Evolutionary conservation across 176 grass and related monocot species (phyloP).

Genomic region (Aegilops sharonensis): DNA sequence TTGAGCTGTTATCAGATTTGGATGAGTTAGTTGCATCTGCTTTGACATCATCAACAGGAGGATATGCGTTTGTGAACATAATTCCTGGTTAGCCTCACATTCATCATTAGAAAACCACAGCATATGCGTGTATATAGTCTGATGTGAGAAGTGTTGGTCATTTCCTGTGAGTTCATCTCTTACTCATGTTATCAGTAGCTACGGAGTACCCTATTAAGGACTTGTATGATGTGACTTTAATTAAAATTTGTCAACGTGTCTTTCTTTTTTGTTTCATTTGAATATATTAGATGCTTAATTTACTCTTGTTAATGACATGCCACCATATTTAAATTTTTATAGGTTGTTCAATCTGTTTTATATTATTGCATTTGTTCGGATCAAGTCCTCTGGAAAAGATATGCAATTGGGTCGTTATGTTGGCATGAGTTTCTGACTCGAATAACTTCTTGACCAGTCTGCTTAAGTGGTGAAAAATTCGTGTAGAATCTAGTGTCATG

Average conservation of each 20-base stretch:
- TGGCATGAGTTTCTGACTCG: background rate
- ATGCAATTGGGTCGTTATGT: background rate
- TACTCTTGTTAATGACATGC: background rate
- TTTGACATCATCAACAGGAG: constrained; percentile 62
- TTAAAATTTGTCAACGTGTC: background rate
- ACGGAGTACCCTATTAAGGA: background rate
- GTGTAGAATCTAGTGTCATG: background rate
- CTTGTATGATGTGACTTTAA: background rate
- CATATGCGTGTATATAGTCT: background rate
- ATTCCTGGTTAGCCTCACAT: constrained; percentile 72
- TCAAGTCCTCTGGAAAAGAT: constrained; percentile 2
- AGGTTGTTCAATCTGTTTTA: background rate
- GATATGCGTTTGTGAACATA: constrained; percentile 83
- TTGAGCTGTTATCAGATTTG: constrained; percentile 58
- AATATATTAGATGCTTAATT: constrained; percentile 12
- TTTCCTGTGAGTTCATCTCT: background rate
- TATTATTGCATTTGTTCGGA: background rate
- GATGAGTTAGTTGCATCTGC: constrained; percentile 74
- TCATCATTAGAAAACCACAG: constrained; percentile 13
- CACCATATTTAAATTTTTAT: background rate
- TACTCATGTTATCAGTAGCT: background rate
- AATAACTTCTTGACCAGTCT: background rate
- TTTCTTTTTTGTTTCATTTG: constrained; percentile 7
- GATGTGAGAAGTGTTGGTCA: background rate
- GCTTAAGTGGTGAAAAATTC: background rate